Percentiles rank a stretch among this genome's conserved stretches.
Conservation (phyloP, 2,329 filamentous ascomycete genomes). For the Ascochyta fabae region DNA sequence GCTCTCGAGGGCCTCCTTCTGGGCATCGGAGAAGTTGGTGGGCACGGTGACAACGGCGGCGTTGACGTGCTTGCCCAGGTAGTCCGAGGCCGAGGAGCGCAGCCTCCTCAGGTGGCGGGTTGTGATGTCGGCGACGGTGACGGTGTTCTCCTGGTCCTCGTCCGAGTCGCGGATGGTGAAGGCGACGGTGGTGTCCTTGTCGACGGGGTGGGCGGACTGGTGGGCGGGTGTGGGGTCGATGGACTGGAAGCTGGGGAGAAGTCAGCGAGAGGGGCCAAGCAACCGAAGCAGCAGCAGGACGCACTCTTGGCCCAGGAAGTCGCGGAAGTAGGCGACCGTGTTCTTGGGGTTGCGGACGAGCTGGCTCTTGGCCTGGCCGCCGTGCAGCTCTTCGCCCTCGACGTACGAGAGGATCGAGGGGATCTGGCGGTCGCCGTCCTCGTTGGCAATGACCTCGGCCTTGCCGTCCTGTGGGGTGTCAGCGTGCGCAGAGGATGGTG, state of each 20-base stretch:
- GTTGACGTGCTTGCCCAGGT: conserved; percentile 89
- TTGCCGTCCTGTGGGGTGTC: conserved; percentile 73
- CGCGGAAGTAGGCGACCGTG: conserved; percentile 94
- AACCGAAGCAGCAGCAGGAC: conserved; percentile 27
- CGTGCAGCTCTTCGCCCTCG: conserved; percentile 95
- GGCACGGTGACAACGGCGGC: conserved; percentile 94
- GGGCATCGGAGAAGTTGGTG: conserved; percentile 88
- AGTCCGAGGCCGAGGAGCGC: conserved; percentile 84
- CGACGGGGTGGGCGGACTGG: conserved; percentile 86
- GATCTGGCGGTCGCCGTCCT: conserved; percentile 99
- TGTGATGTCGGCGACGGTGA: conserved; percentile 80
- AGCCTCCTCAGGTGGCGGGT: conserved; percentile 86
- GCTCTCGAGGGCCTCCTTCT: conserved; percentile 79
- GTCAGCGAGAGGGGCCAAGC: conserved; percentile 23
- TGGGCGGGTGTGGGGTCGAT: conserved; percentile 97
- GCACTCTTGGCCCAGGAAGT: conserved; percentile 93
- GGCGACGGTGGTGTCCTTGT: conserved; percentile 72
- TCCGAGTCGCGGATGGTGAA: conserved; percentile 83
- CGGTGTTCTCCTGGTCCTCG: conserved; percentile 62
- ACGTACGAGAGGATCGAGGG: conserved; percentile 94
- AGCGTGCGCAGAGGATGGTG: background rate
- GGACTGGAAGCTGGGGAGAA: conserved; percentile 74
- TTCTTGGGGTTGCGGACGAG: conserved; percentile 91
- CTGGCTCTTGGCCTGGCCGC: conserved; percentile 92
- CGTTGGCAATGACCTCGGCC: conserved; percentile 97